phyloP scores from a whole-genome alignment of 805 yeast genomes.

The Yarrowia deformans region DNA sequence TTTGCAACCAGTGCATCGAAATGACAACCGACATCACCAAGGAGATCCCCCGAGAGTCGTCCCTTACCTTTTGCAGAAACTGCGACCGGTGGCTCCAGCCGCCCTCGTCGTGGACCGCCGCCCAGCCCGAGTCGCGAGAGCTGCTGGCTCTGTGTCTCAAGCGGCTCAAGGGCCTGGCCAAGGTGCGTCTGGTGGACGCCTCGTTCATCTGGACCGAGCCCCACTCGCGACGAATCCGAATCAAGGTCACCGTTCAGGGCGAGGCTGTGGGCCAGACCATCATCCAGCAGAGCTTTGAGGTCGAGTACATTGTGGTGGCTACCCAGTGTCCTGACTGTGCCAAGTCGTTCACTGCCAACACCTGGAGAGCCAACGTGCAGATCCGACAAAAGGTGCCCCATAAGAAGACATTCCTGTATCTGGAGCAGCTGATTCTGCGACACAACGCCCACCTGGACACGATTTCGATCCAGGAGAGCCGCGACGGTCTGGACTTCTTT shows the following conservation, averaged over 20 bases:
- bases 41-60: conserved; percentile 90
- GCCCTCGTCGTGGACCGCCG: conserved; percentile 90
- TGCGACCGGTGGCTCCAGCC: conserved; percentile 97
- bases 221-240: conserved; percentile 89
- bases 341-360: conserved; percentile 87
- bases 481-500: conserved; percentile 91
- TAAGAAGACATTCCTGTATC: conserved; percentile 88
- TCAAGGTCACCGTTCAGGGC: conserved; percentile 91
- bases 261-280: conserved; percentile 82
- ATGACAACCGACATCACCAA: conserved; percentile 91
- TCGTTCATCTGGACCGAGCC: conserved; percentile 98
- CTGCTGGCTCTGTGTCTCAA: conserved; percentile 87
- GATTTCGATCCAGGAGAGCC: conserved; percentile 83
- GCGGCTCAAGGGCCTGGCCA: conserved; percentile 84
- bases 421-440: conserved; percentile 89
- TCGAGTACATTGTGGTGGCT: conserved; percentile 90
- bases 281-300: conserved; percentile 90
- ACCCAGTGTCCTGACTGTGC: conserved; percentile 99
- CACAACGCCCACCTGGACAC: conserved; percentile 94
- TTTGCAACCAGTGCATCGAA: conserved; percentile 98
- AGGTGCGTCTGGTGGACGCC: conserved; percentile 89
- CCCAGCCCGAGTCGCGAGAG: conserved; percentile 91
- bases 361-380: conserved; percentile 97
- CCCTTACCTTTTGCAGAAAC: conserved; percentile 89
- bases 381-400: conserved; percentile 95